Conservation (phyloP, 1,139 yeast species). For the Hanseniaspora gamundiae region DNA sequence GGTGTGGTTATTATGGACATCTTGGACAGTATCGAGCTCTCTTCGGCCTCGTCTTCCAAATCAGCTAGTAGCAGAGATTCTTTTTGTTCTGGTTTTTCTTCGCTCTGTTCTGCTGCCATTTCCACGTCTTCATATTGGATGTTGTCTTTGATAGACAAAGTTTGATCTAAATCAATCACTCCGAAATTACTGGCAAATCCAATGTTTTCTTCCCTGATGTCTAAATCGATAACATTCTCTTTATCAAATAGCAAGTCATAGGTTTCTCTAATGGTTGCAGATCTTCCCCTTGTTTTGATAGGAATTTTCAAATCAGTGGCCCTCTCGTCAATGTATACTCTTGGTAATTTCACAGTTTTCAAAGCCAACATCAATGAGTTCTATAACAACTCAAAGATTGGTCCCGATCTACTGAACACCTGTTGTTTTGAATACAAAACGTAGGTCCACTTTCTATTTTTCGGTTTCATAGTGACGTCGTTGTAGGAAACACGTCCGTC, state of each 20-base stretch:
- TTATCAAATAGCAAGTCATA: slow-evolving; percentile 36
- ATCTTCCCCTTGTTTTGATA: slow-evolving; percentile 39
- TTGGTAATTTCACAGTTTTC: slow-evolving; percentile 48
- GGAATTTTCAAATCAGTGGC: slow-evolving; percentile 40
- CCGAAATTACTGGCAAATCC: slow-evolving; percentile 59
- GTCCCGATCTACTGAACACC: slow-evolving; percentile 73
- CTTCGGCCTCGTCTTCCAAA: slow-evolving; percentile 73
- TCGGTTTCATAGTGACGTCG: slow-evolving; percentile 5
- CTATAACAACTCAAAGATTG: slow-evolving; percentile 70
- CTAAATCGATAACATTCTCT: slow-evolving; percentile 23
- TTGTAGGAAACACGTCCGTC: slow-evolving; percentile 14
- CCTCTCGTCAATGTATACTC: slow-evolving; percentile 49
- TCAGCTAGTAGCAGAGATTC: slow-evolving; percentile 46
- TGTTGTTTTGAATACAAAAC: slow-evolving; percentile 65
- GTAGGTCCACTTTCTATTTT: slow-evolving; percentile 40
- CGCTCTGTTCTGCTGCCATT: slow-evolving; percentile 22
- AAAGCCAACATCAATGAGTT: slow-evolving; percentile 56
- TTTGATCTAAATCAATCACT: slow-evolving; percentile 32
- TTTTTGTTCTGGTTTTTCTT: slow-evolving; percentile 21
- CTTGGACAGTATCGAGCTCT: slow-evolving; percentile 28
- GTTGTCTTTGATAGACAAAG: slow-evolving; percentile 15
- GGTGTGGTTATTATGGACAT: slow-evolving; percentile 23
- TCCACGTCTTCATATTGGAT: slow-evolving; percentile 24
- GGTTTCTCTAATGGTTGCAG: slow-evolving; percentile 34
- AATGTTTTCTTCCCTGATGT: slow-evolving; percentile 27